Percentiles rank a stretch among this genome's conserved stretches.
Evolutionary conservation across 768 basidiomycete genomes (phyloP).

Genomic region (Cystofilobasidium capitatum): DNA sequence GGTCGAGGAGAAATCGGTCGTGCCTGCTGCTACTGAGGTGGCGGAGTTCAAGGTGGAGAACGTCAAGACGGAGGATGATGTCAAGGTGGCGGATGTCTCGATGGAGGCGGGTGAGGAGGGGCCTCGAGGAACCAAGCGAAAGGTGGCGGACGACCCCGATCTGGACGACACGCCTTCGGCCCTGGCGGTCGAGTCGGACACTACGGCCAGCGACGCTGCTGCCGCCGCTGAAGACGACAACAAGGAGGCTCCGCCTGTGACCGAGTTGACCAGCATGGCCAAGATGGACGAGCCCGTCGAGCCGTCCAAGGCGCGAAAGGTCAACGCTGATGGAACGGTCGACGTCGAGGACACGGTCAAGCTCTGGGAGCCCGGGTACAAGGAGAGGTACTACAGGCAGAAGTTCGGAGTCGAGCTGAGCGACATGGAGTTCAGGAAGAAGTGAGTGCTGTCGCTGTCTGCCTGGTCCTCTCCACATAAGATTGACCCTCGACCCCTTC

Average conservation of each 20-base stretch:
- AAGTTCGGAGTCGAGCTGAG: conserved; percentile 72
- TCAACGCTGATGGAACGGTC: conserved; percentile 83
- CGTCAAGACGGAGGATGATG: conserved; percentile 10
- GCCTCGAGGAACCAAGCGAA: background rate
- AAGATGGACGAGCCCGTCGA: conserved; percentile 25
- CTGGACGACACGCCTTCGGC: background rate
- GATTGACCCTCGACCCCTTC: background rate
- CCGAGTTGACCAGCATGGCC: conserved; percentile 31
- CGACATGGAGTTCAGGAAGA: conserved; percentile 62
- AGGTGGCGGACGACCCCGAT: conserved; percentile 3
- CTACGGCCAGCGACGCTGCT: conserved; percentile 14
- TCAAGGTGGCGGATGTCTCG: conserved; percentile 30
- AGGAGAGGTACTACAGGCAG: conserved; percentile 83
- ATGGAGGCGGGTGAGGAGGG: conserved; percentile 21
- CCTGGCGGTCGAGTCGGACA: conserved; percentile 3
- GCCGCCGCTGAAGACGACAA: conserved; percentile 34
- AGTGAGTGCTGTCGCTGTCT: conserved; percentile 43
- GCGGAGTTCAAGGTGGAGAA: background rate
- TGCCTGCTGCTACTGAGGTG: conserved; percentile 5
- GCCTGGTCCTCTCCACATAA: background rate
- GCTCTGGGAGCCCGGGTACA: conserved; percentile 95
- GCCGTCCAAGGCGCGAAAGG: conserved; percentile 46
- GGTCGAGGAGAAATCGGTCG: conserved; percentile 17
- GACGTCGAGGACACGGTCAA: conserved; percentile 88
- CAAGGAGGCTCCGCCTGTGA: conserved; percentile 38